Evolutionary conservation across 805 yeast genomes (phyloP), one percentile per base, ranked within the genome.

Genomic region (Candida ortonii): DNA sequence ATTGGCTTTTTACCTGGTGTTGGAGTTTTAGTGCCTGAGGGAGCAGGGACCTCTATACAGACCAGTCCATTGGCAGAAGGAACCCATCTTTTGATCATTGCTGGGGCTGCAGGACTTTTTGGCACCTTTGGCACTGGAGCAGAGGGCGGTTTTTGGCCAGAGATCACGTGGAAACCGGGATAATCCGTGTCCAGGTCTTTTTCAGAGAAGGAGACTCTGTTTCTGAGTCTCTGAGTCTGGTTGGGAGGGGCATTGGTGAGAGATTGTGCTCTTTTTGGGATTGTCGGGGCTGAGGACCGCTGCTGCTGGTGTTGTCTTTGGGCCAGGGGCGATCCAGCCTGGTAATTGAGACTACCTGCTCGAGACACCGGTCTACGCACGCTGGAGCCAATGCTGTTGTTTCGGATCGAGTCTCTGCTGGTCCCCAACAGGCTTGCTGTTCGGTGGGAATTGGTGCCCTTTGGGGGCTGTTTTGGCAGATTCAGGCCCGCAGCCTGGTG

Each of bases 51-150:
- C 46, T 83, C 89, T 4, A 83, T 65, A 7, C 80, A 68, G 31
- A 79, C 72, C 36, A 83, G 66, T 10, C 93, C 93, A 47, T 75
- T 69, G 3, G 84, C 78, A 2, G 87, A 80, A 2, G 93, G 90
- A 28, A 83, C 69, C 60, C 82, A 83, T 43, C 76, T 80, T 45
- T 78, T 80, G 7, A 81, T 71, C 61, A 73, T 80, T 35, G 64
- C 71, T 10, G 66, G 64, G 12, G 46, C 34, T 8, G 28, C 25
- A 9, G 37, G 37, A 4, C 18, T 17, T 19, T 22, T 33, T 14
- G 28, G 24, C 7, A 23, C 18, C 24, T 22, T 33, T 14, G 28
- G 24, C 10, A 32, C 22, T 6, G 41, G 25, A 7, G 25, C 25
- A 3, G 36, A 18, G 11, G 44, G 31, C 2, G 35, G 16, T 14